phyloP scores from a whole-genome alignment of 108 stramenopile genomes.

The Cyclotella baltica region DNA sequence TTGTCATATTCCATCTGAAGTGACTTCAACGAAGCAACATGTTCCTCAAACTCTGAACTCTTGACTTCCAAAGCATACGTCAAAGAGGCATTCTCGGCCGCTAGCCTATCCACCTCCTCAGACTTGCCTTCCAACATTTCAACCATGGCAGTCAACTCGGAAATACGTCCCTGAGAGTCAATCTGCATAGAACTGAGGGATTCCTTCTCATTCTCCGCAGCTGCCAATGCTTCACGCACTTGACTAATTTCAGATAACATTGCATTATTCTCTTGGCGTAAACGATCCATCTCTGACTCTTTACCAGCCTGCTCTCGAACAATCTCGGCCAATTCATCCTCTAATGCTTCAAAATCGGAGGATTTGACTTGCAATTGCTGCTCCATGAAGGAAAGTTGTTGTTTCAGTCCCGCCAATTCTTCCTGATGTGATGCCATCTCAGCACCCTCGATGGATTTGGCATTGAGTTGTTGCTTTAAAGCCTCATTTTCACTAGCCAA shows the following conservation, averaged over 20 bases:
- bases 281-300: conserved; percentile 1
- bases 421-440: not conserved
- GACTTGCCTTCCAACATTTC: conserved; percentile 38
- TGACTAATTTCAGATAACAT: conserved; percentile 28
- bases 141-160: conserved; percentile 36
- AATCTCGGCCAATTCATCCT: conserved; percentile 17
- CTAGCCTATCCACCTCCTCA: conserved; percentile 36
- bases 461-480: conserved; percentile 24
- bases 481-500: conserved; percentile 25
- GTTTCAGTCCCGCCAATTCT: not conserved
- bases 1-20: conserved; percentile 37
- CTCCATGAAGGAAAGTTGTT: conserved; percentile 8
- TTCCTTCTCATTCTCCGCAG: conserved; percentile 43
- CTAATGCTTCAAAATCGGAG: conserved; percentile 19
- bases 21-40: conserved; percentile 16
- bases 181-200: conserved; percentile 20
- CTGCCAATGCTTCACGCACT: conserved; percentile 19
- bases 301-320: conserved; percentile 13
- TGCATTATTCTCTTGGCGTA: conserved; percentile 27
- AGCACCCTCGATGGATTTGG: conserved; percentile 15
- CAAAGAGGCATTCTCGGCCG: conserved; percentile 45
- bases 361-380: conserved; percentile 10
- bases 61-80: conserved; percentile 41
- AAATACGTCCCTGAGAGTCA: conserved; percentile 29
- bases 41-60: conserved; percentile 30